phyloP scores from a whole-genome alignment of 2,329 filamentous ascomycete species.

The Sclerotinia glacialis region DNA sequence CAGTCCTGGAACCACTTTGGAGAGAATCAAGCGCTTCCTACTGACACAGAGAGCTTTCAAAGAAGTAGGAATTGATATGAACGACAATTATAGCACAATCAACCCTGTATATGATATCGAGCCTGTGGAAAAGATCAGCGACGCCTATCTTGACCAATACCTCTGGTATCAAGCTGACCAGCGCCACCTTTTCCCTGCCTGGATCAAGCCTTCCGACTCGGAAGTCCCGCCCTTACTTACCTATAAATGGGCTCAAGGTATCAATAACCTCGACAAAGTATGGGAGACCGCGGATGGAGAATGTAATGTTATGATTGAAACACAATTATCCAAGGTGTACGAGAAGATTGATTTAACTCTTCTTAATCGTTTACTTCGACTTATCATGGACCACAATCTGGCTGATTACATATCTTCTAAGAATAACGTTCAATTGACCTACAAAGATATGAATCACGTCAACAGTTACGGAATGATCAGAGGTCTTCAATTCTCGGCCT shows the following conservation, averaged over 20 bases:
- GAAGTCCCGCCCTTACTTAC: slow-evolving; percentile 91
- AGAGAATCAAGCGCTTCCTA: slow-evolving; percentile 95
- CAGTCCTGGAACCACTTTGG: slow-evolving; percentile 90
- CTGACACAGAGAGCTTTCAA: slow-evolving; percentile 98
- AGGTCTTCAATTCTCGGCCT: slow-evolving; percentile 94
- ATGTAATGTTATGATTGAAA: slow-evolving; percentile 98
- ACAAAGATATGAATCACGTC: slow-evolving; percentile 99
- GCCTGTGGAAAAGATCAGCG: slow-evolving; percentile 98
- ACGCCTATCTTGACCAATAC: slow-evolving; percentile 97
- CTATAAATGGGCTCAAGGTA: slow-evolving; percentile 99
- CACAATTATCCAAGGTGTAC: slow-evolving; percentile 97
- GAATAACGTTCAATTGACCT: slow-evolving; percentile 98
- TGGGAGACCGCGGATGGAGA: slow-evolving; percentile 94
- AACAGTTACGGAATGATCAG: slow-evolving; percentile 99
- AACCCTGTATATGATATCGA: slow-evolving; percentile 99
- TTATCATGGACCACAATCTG: slow-evolving; percentile 99
- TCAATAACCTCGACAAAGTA: slow-evolving; percentile 94
- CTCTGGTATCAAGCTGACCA: slow-evolving; percentile 99
- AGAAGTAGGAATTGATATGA: slow-evolving; percentile 99
- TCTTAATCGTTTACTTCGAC: slow-evolving; percentile 82
- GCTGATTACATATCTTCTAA: slow-evolving; percentile 99
- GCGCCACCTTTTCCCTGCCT: slow-evolving; percentile 91
- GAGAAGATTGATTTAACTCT: slow-evolving; percentile 98
- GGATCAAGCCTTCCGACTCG: slow-evolving; percentile 98
- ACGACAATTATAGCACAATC: slow-evolving; percentile 98